phyloP scores from a whole-genome alignment of 2,329 filamentous ascomycete genomes.

The Gnomoniopsis sp. region DNA sequence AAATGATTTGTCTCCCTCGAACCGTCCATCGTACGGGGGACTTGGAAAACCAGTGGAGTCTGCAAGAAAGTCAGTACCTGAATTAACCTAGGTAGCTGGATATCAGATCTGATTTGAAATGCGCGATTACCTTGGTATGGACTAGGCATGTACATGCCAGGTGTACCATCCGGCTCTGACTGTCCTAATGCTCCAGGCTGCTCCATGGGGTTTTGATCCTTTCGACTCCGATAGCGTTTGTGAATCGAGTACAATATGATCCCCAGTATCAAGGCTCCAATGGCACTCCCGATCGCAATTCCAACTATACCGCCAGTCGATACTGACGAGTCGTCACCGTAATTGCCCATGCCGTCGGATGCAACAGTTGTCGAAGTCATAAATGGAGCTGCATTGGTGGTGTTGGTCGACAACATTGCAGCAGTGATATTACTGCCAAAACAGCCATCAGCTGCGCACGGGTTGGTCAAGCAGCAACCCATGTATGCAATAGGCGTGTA shows the following conservation, averaged over 20 bases:
- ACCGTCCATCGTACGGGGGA: background rate
- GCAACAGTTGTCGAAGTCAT: slow-evolving; percentile 8
- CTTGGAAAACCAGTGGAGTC: background rate
- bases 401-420: slow-evolving; percentile 25
- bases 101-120: background rate
- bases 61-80: background rate
- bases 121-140: slow-evolving; percentile 12
- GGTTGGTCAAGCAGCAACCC: slow-evolving; percentile 35
- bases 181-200: background rate
- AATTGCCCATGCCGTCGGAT: no score
- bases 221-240: background rate
- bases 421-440: slow-evolving; percentile 25
- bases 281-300: slow-evolving; percentile 15
- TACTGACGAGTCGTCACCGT: background rate
- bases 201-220: background rate
- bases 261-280: slow-evolving; percentile 8
- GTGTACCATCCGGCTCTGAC: background rate
- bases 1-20: background rate
- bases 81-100: background rate
- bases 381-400: slow-evolving; percentile 18
- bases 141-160: slow-evolving; percentile 5
- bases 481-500: slow-evolving; percentile 31
- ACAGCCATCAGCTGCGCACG: slow-evolving; percentile 24
- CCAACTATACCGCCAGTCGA: slow-evolving; percentile 19
- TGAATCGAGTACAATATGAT: background rate